Conservation (phyloP, 2,329 filamentous ascomycete genomes). For the Arthrobotrys entomopaga region DNA sequence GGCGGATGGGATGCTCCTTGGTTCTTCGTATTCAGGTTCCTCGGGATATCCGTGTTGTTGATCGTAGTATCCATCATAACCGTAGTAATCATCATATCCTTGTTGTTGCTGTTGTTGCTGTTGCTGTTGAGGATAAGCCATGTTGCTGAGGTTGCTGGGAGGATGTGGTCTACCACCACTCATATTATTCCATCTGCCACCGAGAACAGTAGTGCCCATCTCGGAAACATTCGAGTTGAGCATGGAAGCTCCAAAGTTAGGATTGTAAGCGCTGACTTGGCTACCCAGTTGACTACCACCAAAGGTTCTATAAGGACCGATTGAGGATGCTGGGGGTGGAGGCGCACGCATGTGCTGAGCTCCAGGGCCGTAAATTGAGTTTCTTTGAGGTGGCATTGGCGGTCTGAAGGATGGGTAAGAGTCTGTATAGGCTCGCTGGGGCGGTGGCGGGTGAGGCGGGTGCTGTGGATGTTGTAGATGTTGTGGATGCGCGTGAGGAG, state of each 20-base stretch:
- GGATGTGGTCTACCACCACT: conserved; percentile 31
- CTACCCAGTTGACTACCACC: conserved; percentile 30
- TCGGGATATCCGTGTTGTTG: conserved; percentile 30
- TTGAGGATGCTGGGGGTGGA: conserved; percentile 16
- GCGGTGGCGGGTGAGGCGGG: conserved; percentile 30
- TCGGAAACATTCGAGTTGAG: conserved; percentile 47
- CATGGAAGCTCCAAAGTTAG: conserved; percentile 45
- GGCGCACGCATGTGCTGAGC: conserved; percentile 19
- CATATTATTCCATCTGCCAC: conserved; percentile 34
- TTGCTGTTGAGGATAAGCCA: conserved; percentile 38
- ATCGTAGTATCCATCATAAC: conserved; percentile 51
- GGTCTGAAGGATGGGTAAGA: conserved; percentile 39
- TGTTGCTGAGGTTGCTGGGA: conserved; percentile 48
- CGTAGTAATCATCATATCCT: conserved; percentile 41
- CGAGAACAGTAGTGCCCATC: conserved; percentile 44
- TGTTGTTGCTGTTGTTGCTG: too few species aligned
- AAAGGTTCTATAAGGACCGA: conserved; percentile 42
- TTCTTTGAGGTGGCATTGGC: conserved; percentile 30
- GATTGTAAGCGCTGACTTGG: conserved; percentile 42
- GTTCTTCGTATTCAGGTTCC: conserved; percentile 50
- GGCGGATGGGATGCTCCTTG: conserved; percentile 47
- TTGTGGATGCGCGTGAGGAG: conserved; percentile 3
- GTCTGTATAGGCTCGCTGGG: conserved; percentile 32
- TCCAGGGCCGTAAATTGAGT: conserved; percentile 43
- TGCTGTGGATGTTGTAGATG: conserved; percentile 28